Conservation (phyloP, 108 stramenopile species). For the Mediolabrus comicus region DNA sequence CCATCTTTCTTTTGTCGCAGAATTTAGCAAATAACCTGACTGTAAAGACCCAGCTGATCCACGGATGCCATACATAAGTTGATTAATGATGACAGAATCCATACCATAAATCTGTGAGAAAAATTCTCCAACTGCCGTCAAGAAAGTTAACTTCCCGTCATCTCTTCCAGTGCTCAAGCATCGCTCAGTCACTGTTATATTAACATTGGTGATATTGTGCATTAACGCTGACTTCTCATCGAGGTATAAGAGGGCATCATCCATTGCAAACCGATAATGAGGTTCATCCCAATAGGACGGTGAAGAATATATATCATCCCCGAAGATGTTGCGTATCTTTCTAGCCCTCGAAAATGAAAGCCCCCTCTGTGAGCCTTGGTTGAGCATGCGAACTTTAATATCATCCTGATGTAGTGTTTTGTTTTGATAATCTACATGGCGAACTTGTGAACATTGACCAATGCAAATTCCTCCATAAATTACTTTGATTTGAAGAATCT, state of each 20-base stretch:
- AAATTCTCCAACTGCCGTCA: constrained; percentile 35
- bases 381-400: background rate
- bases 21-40: constrained; percentile 30
- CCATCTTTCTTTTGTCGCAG: constrained; percentile 60
- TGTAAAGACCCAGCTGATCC: constrained; percentile 27
- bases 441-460: constrained; percentile 44
- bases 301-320: constrained; percentile 28
- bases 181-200: constrained; percentile 52
- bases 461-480: constrained; percentile 41
- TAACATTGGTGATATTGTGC: constrained; percentile 49
- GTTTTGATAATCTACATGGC: constrained; percentile 21
- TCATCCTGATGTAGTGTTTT: background rate
- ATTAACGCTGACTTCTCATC: constrained; percentile 34
- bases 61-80: constrained; percentile 64
- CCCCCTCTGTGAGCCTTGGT: background rate
- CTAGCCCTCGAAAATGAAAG: background rate
- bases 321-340: background rate
- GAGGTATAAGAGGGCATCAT: constrained; percentile 44
- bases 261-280: constrained; percentile 45
- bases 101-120: constrained; percentile 58
- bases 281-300: constrained; percentile 46
- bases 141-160: constrained; percentile 36
- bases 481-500: constrained; percentile 57
- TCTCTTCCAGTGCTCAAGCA: constrained; percentile 51
- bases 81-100: constrained; percentile 67